Base-by-base conservation (phyloP, 176 grass and related monocot genomes). In the Musa itinerans region DNA sequence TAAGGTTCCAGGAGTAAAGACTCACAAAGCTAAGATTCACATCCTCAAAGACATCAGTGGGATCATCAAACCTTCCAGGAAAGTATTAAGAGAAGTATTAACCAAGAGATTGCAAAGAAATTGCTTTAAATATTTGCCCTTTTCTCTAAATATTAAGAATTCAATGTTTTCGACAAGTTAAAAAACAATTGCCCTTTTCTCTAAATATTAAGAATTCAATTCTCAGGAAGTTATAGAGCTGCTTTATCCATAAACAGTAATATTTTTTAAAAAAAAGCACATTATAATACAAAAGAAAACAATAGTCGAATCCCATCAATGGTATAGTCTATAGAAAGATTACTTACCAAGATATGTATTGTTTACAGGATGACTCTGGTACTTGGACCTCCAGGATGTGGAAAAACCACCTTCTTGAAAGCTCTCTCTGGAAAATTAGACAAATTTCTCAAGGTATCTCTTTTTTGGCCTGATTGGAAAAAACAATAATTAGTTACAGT, bases 371-470 rank as follows among this genome's bases (percentile, higher is more conserved):
- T 96, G 63, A 92, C 87, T 72, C 92, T 96, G 21, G 80, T 96
- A 26, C 89, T 96, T 10, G 89, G 89, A 15, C 87, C 87, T 34
- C 92, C 89, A 20, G 85, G 87, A 74, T 83, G 87, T 78, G 92
- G 92, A n/a, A 96, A 96, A 78, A 81, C 92, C 2, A 92, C 89
- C 8, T 87, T 96, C 62, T 68, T 96, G 73, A 79, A 65, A 68
- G 89, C 89, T 49, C 85, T 96, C 21, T 78, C 83, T 1, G 92
- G 92, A 69, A 96, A 86, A 81, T 78, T 92, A 71, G 76, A 72
- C 69, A 75, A 76, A 78, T 83, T 70, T 67, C 84, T 92, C 27
- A 89, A 87, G 85, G 85, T 87, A 21, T 74, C 15, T 52, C 24
- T 63, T 16, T 16, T 25, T 26, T 52, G 17, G 43, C 29, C 17